Evolutionary conservation across 1,139 yeast species (phyloP), one percentile per base, ranked within the genome.

Genomic region (Candida albicans): DNA sequence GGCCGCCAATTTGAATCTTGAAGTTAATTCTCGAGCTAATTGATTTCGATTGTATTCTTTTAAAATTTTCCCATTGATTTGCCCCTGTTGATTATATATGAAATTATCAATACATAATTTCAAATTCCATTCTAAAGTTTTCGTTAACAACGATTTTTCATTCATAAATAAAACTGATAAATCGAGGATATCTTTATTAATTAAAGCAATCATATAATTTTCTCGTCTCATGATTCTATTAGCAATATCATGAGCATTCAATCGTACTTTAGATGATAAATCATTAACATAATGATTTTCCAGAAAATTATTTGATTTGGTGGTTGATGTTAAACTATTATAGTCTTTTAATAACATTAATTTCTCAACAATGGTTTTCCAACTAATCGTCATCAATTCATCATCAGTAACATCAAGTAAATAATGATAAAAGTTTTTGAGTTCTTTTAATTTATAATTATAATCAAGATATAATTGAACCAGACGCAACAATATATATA

Each of bases 161-260:
- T 63, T 54, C 32, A 67, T 52, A 12, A 58, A 47, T 9, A 57
- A 51, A 8, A 70, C 49, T 0, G 84, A 73, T 29, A 88, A 67
- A 54, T 87, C 86, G 35, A 93, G 65, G 0, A 91, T 69, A 50
- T 87, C 82, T 53, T 84, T 87, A 65, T 90, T 91, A 54, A 88
- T 82, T 56, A 93, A 68, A 0, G 97, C 97, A 58, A 93, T 88
- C 71, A 89, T 76, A 60, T 91, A 93, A 59, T 93, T 93, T 52
- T 95, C 99, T 52, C 84, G 86, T 45, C 99, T 74, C 99, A 93
- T 91, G 46, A 93, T 87, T 49, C 99, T 73, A 61, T 93, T 95
- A 11, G 98, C 98, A 45, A 93, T 88, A 56, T 86, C 95, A 61
- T 90, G 97, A 2, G 98, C 96, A 58, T 88, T 93, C 44, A 93